phyloP scores from a whole-genome alignment of 2,329 filamentous ascomycete species.

The Fusarium foetens region DNA sequence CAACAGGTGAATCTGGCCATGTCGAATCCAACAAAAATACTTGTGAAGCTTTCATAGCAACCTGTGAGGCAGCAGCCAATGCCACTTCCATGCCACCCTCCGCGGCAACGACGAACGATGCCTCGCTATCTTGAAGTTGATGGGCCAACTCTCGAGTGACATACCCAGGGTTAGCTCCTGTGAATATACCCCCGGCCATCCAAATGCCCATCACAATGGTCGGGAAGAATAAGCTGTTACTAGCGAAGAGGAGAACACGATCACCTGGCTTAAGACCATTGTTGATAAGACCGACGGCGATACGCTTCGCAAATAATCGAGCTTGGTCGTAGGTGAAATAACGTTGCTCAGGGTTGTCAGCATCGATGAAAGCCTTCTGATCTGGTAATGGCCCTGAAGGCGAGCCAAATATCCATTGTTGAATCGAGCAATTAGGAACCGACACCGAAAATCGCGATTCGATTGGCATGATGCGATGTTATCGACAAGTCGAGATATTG shows the following conservation, averaged over 20 bases:
- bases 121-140: conserved; percentile 77
- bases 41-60: conserved; percentile 62
- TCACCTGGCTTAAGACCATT: conserved; percentile 74
- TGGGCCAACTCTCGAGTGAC: conserved; percentile 77
- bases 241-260: conserved; percentile 77
- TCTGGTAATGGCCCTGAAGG: conserved; percentile 56
- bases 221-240: conserved; percentile 79
- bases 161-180: conserved; percentile 76
- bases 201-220: conserved; percentile 76
- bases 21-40: conserved; percentile 74
- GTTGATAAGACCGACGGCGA: conserved; percentile 73
- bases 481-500: neutral
- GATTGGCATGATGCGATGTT: conserved; percentile 55
- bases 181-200: conserved; percentile 83
- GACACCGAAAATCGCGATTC: conserved; percentile 57
- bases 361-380: conserved; percentile 67
- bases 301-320: conserved; percentile 75
- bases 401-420: conserved; percentile 66
- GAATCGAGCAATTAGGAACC: conserved; percentile 61
- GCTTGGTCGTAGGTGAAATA: conserved; percentile 72
- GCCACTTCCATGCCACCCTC: conserved; percentile 69
- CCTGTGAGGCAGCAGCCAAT: conserved; percentile 70
- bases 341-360: conserved; percentile 72
- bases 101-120: conserved; percentile 73
- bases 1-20: conserved; percentile 55